Base-by-base conservation (phyloP, 805 yeast genomes). In the Barnettozyma sucrosica region DNA sequence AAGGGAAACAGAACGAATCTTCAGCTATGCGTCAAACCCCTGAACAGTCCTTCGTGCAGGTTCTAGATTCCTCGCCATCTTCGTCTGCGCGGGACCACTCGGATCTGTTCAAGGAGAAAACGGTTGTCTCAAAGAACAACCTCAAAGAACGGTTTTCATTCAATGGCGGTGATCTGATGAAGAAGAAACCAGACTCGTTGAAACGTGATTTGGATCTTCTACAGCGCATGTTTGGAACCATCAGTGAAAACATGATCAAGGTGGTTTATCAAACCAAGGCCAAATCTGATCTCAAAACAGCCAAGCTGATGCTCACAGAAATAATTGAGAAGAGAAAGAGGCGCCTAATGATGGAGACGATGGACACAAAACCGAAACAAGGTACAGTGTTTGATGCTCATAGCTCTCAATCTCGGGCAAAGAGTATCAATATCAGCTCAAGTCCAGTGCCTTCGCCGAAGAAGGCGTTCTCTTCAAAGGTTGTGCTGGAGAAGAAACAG, bases 61-160 rank as follows among this genome's bases (percentile, higher is more conserved):
- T 77, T 5, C 80, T 77, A 2, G 74, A 69, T 19, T 37, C 41
- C 18, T 37, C 41, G 18, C 26, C 41, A 13, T 23, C n/a, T n/a
- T n/a, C 41, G 1, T 75, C 80, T 1, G 79, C 77, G 10, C 55
- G 63, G 14, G 28, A 28, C 8, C 28, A 24, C 14, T 51, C 46
- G 37, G 51, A n/a, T 46, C 54, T 21, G 60, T 46, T 38, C 53
- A 6, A 60, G 50, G 30, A 50, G 50, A 16, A 43, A 45, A 11
- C 33, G 14, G 39, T 43, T 6, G 38, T 37, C 10, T 13, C 37
- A 16, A 33, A 43, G 21, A 44, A 59, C 3, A 47, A 53, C 41
- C 56, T 76, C 42, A 59, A 71, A 30, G 76, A 73, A 47, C 66
- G 67, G 53, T 76, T 72, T 51, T 66, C 75, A 2, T 76, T 70